A percentile compares a stretch with the other conserved stretches of the same genome.
Evolutionary conservation across 1,139 yeast genomes (phyloP).

Genomic region (Candida sp.): DNA sequence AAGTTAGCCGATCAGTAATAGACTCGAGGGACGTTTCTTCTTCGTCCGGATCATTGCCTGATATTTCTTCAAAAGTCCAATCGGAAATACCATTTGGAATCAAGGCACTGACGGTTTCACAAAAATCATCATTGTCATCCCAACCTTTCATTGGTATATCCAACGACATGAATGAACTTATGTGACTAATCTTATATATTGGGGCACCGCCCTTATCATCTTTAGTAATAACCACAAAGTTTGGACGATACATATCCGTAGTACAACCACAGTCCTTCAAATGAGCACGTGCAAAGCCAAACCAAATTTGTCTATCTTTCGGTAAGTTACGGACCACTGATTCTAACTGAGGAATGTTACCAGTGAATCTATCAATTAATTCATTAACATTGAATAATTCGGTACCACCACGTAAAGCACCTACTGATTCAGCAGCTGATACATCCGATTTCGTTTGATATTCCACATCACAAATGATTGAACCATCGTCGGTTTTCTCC

Average conservation of each 20-base stretch:
- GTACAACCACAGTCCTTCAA: conserved; percentile 47
- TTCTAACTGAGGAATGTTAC: conserved; percentile 3
- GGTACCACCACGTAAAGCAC: conserved; percentile 34
- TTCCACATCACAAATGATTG: conserved; percentile 19
- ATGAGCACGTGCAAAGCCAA: conserved; percentile 49
- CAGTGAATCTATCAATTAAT: conserved; percentile 7
- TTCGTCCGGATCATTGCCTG: neutral
- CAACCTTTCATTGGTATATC: conserved; percentile 33
- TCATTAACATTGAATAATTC: conserved; percentile 19
- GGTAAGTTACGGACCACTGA: conserved; percentile 6
- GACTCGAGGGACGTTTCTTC: conserved; percentile 11
- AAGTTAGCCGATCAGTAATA: conserved; percentile 15
- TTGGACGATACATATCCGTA: conserved; percentile 42
- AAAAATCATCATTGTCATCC: conserved; percentile 21
- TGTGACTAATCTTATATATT: conserved; percentile 19
- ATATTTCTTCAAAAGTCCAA: conserved; percentile 13
- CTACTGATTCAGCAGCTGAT: conserved; percentile 16
- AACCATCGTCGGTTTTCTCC: conserved; percentile 5
- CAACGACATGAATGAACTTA: conserved; percentile 37
- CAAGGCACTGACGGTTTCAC: conserved; percentile 19
- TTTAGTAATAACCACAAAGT: conserved; percentile 33
- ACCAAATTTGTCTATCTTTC: conserved; percentile 41
- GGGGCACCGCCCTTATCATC: conserved; percentile 7
- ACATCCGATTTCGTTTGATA: conserved; percentile 19
- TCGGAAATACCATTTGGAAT: conserved; percentile 35